These are phyloP conservation scores for Vanrija sp. DNA, from an alignment of 1,284 basidiomycete genomes.

Conservation along the genomic window DNA sequence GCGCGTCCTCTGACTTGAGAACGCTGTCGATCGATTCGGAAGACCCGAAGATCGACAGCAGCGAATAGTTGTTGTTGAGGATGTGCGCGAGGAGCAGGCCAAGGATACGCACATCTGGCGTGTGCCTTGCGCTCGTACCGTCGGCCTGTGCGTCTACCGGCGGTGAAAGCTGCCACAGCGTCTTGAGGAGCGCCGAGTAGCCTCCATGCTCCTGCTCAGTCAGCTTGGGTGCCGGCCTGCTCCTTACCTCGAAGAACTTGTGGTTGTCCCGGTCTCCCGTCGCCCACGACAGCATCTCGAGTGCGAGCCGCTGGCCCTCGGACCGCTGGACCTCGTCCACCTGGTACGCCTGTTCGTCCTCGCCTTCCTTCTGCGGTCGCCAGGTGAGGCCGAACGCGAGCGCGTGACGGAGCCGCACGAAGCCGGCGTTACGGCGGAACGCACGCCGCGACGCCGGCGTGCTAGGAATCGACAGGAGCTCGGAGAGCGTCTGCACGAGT, in stretches of 20 bases:
- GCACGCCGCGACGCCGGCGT: slow-evolving; percentile 22
- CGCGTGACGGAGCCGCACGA: slow-evolving; percentile 22
- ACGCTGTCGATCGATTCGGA: not conserved
- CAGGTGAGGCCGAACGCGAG: slow-evolving; percentile 25
- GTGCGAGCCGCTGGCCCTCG: slow-evolving; percentile 36
- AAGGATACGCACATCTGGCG: slow-evolving; percentile 26
- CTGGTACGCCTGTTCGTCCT: slow-evolving; percentile 30
- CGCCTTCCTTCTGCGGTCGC: slow-evolving; percentile 11
- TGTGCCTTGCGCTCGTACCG: not conserved
- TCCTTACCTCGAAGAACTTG: slow-evolving; percentile 30
- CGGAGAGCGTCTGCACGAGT: slow-evolving; percentile 33
- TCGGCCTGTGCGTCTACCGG: not conserved
- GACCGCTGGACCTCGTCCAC: slow-evolving; percentile 41
- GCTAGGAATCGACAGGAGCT: slow-evolving; percentile 27
- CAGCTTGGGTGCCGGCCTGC: not conserved
- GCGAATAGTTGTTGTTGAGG: slow-evolving; percentile 39
- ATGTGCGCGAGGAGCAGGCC: slow-evolving; percentile 38
- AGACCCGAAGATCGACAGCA: slow-evolving; percentile 26
- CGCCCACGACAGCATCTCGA: slow-evolving; percentile 40
- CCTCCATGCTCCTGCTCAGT: slow-evolving; percentile 26
- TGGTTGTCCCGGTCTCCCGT: slow-evolving; percentile 29
- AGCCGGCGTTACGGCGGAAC: slow-evolving; percentile 33
- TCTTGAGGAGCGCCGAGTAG: slow-evolving; percentile 25
- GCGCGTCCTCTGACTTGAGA: slow-evolving; percentile 4
- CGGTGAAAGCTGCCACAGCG: slow-evolving; percentile 5